Conservation (phyloP, 352 stramenopile genomes). For the Hyphochytrium catenoides region DNA sequence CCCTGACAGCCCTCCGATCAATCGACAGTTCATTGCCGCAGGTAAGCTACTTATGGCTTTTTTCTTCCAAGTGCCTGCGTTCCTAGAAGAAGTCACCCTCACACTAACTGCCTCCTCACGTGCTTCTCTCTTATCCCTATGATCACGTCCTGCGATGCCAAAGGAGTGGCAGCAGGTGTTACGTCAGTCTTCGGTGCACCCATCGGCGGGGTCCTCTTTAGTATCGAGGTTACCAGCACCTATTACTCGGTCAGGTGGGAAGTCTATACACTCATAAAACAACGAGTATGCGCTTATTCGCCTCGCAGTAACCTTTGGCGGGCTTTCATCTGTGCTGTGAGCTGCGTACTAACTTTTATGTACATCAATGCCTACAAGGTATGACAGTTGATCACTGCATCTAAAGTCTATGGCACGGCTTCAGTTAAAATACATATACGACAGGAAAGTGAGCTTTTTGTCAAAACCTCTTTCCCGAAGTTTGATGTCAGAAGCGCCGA, state of each 20-base stretch:
- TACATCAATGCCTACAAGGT: slow-evolving; percentile 41
- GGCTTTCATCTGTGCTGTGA: slow-evolving; percentile 41
- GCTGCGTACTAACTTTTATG: slow-evolving; percentile 45
- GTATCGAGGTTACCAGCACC: slow-evolving; percentile 51
- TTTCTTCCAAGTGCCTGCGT: neutral
- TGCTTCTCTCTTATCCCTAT: slow-evolving; percentile 1
- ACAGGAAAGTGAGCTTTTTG: slow-evolving; percentile 40
- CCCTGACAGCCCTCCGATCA: slow-evolving; percentile 32
- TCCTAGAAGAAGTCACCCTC: neutral
- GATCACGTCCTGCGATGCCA: neutral
- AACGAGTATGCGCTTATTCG: neutral
- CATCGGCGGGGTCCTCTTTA: slow-evolving; percentile 44
- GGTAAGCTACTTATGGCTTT: slow-evolving; percentile 10
- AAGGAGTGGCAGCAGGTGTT: slow-evolving; percentile 38
- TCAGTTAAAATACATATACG: no score
- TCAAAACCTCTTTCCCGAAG: slow-evolving; percentile 36
- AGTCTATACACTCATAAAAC: neutral
- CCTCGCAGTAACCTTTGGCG: slow-evolving; percentile 28
- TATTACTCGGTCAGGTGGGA: slow-evolving; percentile 58
- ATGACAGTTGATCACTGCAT: no score
- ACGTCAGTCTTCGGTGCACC: slow-evolving; percentile 50
- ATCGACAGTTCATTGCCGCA: slow-evolving; percentile 34
- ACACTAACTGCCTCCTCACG: neutral
- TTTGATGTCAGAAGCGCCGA: slow-evolving; percentile 57
- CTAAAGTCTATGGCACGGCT: no score